Conservation (phyloP, 805 yeast species). For the Cyberlindnera americana region DNA sequence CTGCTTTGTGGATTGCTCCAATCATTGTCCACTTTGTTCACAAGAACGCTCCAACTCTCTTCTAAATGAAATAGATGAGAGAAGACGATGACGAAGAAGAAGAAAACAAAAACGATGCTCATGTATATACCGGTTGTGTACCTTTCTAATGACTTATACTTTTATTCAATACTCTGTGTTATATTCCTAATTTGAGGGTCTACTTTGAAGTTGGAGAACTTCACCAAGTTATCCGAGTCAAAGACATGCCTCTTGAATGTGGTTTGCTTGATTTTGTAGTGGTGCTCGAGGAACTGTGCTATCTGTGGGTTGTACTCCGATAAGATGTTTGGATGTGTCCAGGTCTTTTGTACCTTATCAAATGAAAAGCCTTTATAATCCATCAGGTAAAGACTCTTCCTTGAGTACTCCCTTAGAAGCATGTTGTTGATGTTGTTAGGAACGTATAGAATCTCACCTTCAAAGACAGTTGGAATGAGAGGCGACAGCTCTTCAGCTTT, state of each 20-base stretch:
- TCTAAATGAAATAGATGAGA: not conserved
- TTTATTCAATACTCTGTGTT: too few relatives aligned
- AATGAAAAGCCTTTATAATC: conserved; percentile 41
- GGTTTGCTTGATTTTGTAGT: conserved; percentile 19
- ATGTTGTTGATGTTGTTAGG: conserved; percentile 45
- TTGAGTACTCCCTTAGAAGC: conserved; percentile 46
- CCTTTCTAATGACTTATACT: conserved; percentile 5
- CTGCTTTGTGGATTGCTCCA: conserved; percentile 57
- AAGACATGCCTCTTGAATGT: conserved; percentile 22
- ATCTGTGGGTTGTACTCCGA: conserved; percentile 19
- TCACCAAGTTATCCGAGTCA: conserved; percentile 5
- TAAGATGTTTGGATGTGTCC: conserved; percentile 17
- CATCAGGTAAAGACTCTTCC: conserved; percentile 33
- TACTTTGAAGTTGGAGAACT: conserved; percentile 10
- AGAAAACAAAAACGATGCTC: too few relatives aligned
- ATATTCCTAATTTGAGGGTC: conserved; percentile 11
- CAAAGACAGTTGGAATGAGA: conserved; percentile 47
- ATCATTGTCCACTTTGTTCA: conserved; percentile 44
- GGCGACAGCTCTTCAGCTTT: conserved; percentile 49
- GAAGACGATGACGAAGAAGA: too few relatives aligned
- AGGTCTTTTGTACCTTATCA: conserved; percentile 14
- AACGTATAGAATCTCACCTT: conserved; percentile 55
- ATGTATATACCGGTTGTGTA: conserved; percentile 6
- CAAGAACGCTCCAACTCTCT: not conserved
- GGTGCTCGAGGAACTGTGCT: conserved; percentile 12